Evolutionary conservation across 768 basidiomycete genomes (phyloP).

Genomic region (Leucocoprinus sp.): DNA sequence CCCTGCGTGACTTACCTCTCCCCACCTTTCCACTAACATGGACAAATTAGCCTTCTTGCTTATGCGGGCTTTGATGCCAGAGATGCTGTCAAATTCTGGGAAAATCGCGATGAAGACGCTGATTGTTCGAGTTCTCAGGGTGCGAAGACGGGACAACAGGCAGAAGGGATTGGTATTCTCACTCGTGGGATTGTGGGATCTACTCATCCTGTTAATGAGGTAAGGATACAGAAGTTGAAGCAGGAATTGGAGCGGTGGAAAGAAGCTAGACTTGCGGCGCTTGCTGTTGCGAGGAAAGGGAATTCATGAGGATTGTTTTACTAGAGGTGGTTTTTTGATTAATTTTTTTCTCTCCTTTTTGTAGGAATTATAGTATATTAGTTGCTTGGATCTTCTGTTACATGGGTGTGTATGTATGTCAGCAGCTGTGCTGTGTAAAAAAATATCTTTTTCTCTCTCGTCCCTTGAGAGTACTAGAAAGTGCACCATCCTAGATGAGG

Average conservation of each 20-base stretch:
- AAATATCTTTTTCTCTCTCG: too few species aligned
- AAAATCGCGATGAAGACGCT: slow-evolving; percentile 38
- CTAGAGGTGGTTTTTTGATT: too few species aligned
- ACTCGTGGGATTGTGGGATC: slow-evolving; percentile 37
- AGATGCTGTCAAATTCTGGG: slow-evolving; percentile 78
- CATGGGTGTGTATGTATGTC: too few species aligned
- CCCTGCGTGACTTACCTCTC: neutral
- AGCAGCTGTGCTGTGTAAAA: too few species aligned
- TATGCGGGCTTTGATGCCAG: slow-evolving; percentile 88
- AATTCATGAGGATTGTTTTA: too few species aligned
- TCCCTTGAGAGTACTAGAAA: too few species aligned
- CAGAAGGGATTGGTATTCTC: slow-evolving; percentile 8
- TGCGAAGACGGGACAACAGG: slow-evolving; percentile 17
- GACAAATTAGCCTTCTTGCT: slow-evolving; percentile 64
- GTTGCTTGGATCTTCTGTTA: too few species aligned
- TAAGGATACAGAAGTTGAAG: slow-evolving; percentile 51
- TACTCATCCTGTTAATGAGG: slow-evolving; percentile 62
- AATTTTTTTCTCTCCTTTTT: neutral
- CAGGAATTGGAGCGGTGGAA: slow-evolving; percentile 71
- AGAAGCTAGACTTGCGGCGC: slow-evolving; percentile 31
- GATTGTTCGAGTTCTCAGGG: slow-evolving; percentile 29
- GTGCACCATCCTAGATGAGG: too few species aligned
- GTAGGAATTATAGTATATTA: neutral
- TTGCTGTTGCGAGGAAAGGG: slow-evolving; percentile 7
- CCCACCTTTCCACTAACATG: slow-evolving; percentile 4